phyloP scores from a whole-genome alignment of 2,329 filamentous ascomycete species.

The Fusarium setosum region DNA sequence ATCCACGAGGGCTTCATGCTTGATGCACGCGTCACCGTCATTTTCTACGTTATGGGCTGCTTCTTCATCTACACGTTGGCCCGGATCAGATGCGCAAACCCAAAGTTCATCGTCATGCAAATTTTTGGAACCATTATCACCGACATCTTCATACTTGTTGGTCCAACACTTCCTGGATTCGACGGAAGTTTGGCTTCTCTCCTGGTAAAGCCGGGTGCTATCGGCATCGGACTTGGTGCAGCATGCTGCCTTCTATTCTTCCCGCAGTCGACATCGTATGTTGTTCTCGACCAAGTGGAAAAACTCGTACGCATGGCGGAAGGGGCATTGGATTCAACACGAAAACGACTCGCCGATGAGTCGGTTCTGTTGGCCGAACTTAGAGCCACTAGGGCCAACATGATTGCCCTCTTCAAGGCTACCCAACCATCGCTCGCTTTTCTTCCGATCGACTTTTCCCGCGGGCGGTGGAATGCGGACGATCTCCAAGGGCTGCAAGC shows the following conservation, averaged over 20 bases:
- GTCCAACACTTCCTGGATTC: slow-evolving; percentile 49
- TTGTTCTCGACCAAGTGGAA: slow-evolving; percentile 50
- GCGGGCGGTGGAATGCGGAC: slow-evolving; percentile 57
- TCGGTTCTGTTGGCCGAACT: slow-evolving; percentile 44
- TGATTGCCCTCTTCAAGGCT: slow-evolving; percentile 51
- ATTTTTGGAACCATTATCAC: slow-evolving; percentile 60
- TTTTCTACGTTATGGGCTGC: slow-evolving; percentile 52
- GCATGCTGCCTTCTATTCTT: slow-evolving; percentile 59
- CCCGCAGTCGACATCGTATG: slow-evolving; percentile 60
- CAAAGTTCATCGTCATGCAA: slow-evolving; percentile 57
- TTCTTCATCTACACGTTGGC: slow-evolving; percentile 57
- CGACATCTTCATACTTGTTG: slow-evolving; percentile 58
- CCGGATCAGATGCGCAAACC: slow-evolving; percentile 56
- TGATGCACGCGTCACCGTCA: slow-evolving; percentile 56
- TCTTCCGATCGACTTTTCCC: slow-evolving; percentile 58
- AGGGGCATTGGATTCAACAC: slow-evolving; percentile 46
- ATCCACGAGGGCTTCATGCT: slow-evolving; percentile 59
- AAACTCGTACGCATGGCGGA: slow-evolving; percentile 47
- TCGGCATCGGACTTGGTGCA: slow-evolving; percentile 57
- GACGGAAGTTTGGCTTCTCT: slow-evolving; percentile 38
- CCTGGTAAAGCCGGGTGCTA: slow-evolving; percentile 58
- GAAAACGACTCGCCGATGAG: slow-evolving; percentile 32
- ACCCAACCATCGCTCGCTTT: slow-evolving; percentile 55
- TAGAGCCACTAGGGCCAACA: slow-evolving; percentile 38
- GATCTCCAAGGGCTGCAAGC: slow-evolving; percentile 53